phyloP scores from a whole-genome alignment of 2,329 filamentous ascomycete species.

The Aspergillus costaricaensis region DNA sequence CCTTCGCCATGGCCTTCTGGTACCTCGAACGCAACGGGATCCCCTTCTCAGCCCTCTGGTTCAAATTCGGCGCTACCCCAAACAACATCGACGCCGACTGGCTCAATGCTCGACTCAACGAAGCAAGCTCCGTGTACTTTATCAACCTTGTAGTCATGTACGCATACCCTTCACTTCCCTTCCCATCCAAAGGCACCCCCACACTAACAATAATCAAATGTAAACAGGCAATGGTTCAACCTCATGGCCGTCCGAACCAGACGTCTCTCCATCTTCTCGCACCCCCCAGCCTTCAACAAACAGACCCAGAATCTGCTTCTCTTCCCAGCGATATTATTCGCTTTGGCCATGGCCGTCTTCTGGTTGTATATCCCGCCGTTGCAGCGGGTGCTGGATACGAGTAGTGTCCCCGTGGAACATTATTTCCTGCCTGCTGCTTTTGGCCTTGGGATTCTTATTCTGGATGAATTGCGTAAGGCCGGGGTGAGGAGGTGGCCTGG shows the following conservation, averaged over 20 bases:
- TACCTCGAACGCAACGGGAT: constrained; percentile 62
- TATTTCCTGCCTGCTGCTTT: constrained; percentile 78
- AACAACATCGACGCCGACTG: constrained; percentile 57
- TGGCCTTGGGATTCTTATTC: constrained; percentile 62
- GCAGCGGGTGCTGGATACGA: constrained; percentile 62
- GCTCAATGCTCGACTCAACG: constrained; percentile 55
- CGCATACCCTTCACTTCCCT: too few species aligned
- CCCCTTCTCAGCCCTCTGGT: constrained; percentile 66
- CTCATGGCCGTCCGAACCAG: constrained; percentile 69
- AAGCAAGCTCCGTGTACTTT: constrained; percentile 75
- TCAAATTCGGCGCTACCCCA: constrained; percentile 63
- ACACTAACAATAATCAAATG: background rate
- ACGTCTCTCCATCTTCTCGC: constrained; percentile 68
- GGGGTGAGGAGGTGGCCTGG: constrained; percentile 61
- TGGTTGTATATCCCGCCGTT: constrained; percentile 69
- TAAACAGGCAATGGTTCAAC: constrained; percentile 68
- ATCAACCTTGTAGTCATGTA: constrained; percentile 78
- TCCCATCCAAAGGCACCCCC: background rate
- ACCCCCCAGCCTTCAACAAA: constrained; percentile 67
- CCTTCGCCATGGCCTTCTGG: constrained; percentile 68
- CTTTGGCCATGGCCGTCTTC: constrained; percentile 68
- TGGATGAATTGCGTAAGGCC: constrained; percentile 70
- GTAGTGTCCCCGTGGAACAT: constrained; percentile 67
- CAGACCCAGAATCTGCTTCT: constrained; percentile 67
- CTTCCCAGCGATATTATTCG: constrained; percentile 70